Base-by-base conservation (phyloP, 352 stramenopile genomes). In the Globisporangium mamillatum region DNA sequence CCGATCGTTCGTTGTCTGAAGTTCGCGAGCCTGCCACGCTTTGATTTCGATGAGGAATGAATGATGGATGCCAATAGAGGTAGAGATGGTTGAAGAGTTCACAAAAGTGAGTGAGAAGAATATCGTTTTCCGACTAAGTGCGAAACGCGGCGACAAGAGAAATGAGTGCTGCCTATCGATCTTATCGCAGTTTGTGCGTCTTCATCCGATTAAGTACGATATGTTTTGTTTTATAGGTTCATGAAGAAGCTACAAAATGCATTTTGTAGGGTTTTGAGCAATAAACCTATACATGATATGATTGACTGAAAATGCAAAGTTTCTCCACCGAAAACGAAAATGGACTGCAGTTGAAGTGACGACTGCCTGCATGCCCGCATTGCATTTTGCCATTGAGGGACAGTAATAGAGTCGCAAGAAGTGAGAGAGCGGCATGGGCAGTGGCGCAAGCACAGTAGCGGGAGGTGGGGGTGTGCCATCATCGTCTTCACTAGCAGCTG, bases 351-450 rank as follows among this genome's bases (percentile, higher is more conserved):
- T 50, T 50, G 41, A 50, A 50, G 41, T 50, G 41, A n/a, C 41
- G 41, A 50, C 12, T 2, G 16, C 16, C 12, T 2, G 16, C 16
- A 20, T 46, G 38, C 41, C 41, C 41, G 41, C 38, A 48, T 48
- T 32, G 29, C 29, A 32, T 32, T 20, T 48, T 48, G 14, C 4
- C 38, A 20, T 18, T 12, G 38, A 44, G 36, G 12, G 12, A 29
- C 25, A 18, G 25, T 24, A n/a, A 62, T 4, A 29, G n/a, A 52
- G 32, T 34, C 2, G 29, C 56, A 20, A 44, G 20, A 55, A 32
- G 32, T 32, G 57, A 34, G 9, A 32, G 32, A 27, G 20, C 41
- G 46, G 54, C 38, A 79, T 79, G 73, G 74, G 71, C 12, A 74
- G 66, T 34, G 74, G 57, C 14, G 74, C 63, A 20, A 80, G 74